Evolutionary conservation across 2,329 filamentous ascomycete genomes (phyloP), one percentile per base, ranked within the genome.

Genomic region (Aphanocladium album): DNA sequence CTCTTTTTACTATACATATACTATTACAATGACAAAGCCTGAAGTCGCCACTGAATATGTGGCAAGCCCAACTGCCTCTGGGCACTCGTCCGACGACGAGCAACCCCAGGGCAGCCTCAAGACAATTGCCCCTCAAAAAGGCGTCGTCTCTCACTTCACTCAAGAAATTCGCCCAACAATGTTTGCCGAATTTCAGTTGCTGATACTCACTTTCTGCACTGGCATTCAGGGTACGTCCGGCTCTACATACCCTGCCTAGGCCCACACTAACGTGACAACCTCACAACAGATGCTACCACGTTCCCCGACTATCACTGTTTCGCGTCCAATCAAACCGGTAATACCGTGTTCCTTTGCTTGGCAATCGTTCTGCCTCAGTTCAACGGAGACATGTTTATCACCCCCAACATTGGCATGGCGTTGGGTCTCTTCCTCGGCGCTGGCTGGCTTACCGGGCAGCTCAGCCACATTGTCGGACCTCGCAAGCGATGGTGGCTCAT

Each of bases 271-370:
- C 5, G 39, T 19, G 16, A 62, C 57, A 45, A 23, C 9, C 35
- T 39, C 12, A 17, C 35, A 16, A 5, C 35, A 78, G 83, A 87
- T 71, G 83, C 83, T 53, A 79, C 82, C 21, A 80, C 83, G 2
- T 87, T 85, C 67, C 81, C 81, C 23, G 82, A 85, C 67, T 87
- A 83, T 70, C 79, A 80, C 70, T 85, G 82, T 68, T 86, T 87
- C 69, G 81, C 82, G 16, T 86, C 83, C 33, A 87, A 87, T 69
- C 84, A 88, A 67, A 88, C 85, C 0, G 85, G 85, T 62, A 88
- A 87, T 72, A 86, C 84, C 2, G 79, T 87, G 53, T 81, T 88
- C 66, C 76, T 87, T 9, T 73, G 78, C 61, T 67, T 82, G 12
- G 83, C 82, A 33, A 74, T 85, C 60, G 72, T 81, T 39, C 66